Evolutionary conservation across 768 basidiomycete species (phyloP), one percentile per base, ranked within the genome.

Genomic region (Termitomyces sp.): DNA sequence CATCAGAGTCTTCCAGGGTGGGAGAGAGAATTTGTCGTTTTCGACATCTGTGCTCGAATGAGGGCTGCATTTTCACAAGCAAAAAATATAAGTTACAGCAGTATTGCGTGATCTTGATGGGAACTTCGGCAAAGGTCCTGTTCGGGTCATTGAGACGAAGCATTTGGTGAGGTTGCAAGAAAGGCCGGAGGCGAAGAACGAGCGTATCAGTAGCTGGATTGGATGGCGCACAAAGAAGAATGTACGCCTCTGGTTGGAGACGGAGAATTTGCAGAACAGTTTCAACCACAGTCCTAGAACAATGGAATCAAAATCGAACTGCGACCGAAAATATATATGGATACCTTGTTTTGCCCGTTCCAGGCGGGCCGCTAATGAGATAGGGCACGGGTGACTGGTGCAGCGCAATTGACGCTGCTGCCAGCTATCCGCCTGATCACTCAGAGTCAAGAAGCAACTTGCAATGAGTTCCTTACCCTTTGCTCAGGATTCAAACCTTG

Each of bases 321-420:
- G 17, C 54, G 12, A 17, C 1, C 11, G 7, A 14, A 9, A 7
- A 56, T 32, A 17, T 17, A 45, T 45, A 10, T 43, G 31, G 34
- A 31, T 60, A 79, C 80, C 78, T 76, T n/a, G 81, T 83, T 68
- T 83, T 83, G 20, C 81, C 82, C 20, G 82, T 83, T 0, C 82
- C 82, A 17, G 82, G 80, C 14, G 82, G 82, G 1, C 82, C 82
- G 56, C 76, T 74, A 58, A 83, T 81, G 3, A 83, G 67, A 60
- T 79, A 79, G 0, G 81, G 82, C 2, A 81, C 75, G n/a, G 77
- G 74, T 15, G 76, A 81, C 56, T 78, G 74, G 61, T 77, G 73
- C 14, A 78, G 67, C 2, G 80, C 73, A 34, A 82, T 76, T 8
- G 78, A 75, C 49, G 73, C 71, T 20, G 78, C 80, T 45, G 81